Percentiles rank a stretch among this genome's conserved stretches.
phyloP scores from a whole-genome alignment of 228 moss, liverwort and hornwort species.

The Sphagnum magellanicum region DNA sequence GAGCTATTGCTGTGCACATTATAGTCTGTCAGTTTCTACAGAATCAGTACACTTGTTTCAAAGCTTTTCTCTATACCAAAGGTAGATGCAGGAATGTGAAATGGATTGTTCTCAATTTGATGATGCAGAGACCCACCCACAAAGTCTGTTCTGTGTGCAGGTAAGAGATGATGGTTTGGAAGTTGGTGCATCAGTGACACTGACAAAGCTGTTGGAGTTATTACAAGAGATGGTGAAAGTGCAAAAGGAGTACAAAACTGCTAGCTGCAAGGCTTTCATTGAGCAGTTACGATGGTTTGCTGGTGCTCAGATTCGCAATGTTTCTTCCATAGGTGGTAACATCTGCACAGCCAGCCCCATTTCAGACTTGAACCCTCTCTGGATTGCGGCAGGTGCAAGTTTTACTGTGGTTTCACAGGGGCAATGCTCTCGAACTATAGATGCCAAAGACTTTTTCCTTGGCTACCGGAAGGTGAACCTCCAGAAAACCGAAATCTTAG shows the following conservation, averaged over 20 bases:
- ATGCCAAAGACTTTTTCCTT: slow-evolving; percentile 66
- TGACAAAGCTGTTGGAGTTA: slow-evolving; percentile 51
- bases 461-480: slow-evolving; percentile 77
- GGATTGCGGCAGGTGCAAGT: slow-evolving; percentile 69
- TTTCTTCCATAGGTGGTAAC: slow-evolving; percentile 84
- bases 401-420: slow-evolving; percentile 47
- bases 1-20: no score
- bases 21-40: no score
- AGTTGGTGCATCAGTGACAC: slow-evolving; percentile 75
- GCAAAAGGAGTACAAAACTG: slow-evolving; percentile 45
- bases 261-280: slow-evolving; percentile 63
- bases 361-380: slow-evolving; percentile 93
- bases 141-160: slow-evolving; percentile 7
- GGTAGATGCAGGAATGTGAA: no score
- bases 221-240: slow-evolving; percentile 43
- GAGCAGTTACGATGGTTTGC: slow-evolving; percentile 91
- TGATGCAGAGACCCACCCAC: no score
- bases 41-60: no score
- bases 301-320: slow-evolving; percentile 84
- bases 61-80: no score
- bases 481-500: slow-evolving; percentile 56
- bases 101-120: no score
- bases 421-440: slow-evolving; percentile 37
- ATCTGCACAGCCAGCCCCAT: slow-evolving; percentile 96
- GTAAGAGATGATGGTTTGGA: slow-evolving; percentile 52